Evolutionary conservation across 116 monocot species (phyloP).

Genomic region (Zostera marina): DNA sequence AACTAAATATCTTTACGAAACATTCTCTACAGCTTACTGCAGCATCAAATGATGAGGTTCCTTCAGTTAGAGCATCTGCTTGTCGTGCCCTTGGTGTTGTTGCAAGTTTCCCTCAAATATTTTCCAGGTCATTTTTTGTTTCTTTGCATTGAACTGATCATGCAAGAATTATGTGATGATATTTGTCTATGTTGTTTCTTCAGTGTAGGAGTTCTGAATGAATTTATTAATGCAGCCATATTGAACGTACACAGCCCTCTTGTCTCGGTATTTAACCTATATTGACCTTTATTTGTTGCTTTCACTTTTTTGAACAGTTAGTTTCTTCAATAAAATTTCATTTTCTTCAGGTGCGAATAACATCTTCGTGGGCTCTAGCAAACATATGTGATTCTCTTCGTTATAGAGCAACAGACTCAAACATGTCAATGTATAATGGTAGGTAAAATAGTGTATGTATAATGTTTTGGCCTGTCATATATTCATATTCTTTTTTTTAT

Average conservation of each 20-base stretch:
- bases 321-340: background rate
- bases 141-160: background rate
- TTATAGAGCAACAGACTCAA: conserved; percentile 25
- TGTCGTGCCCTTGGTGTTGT: conserved; percentile 92
- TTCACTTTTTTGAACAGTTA: background rate
- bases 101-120: conserved; percentile 44
- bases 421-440: conserved; percentile 5
- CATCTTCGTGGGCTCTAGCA: conserved; percentile 95
- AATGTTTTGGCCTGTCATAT: background rate
- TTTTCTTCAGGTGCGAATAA: conserved; percentile 55
- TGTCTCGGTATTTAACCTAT: conserved; percentile 32
- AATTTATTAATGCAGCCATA: conserved; percentile 61
- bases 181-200: conserved; percentile 1
- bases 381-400: conserved; percentile 98
- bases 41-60: conserved; percentile 37
- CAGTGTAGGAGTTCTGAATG: conserved; percentile 44
- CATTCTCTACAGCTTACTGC: conserved; percentile 33
- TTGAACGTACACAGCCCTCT: conserved; percentile 47
- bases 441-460: background rate
- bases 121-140: conserved; percentile 32
- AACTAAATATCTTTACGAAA: conserved; percentile 8
- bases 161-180: background rate
- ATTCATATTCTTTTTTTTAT: background rate
- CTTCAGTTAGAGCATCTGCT: conserved; percentile 81
- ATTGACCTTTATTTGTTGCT: background rate